These are phyloP conservation scores for Sugiyamaella grinbergsii DNA, from an alignment of 1,139 yeast genomes.

Conservation along the genomic window DNA sequence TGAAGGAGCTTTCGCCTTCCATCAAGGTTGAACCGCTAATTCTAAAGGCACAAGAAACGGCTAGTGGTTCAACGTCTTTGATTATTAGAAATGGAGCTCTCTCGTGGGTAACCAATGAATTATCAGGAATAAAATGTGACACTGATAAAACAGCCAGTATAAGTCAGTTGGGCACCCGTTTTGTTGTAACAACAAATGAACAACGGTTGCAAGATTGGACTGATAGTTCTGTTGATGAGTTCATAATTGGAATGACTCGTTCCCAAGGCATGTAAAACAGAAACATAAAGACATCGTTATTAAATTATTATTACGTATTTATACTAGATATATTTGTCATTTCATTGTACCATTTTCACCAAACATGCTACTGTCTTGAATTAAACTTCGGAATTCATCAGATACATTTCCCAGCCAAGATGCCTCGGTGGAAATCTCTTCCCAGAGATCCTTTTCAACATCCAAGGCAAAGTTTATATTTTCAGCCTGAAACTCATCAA, in stretches of 20 bases:
- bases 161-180: slow-evolving; percentile 42
- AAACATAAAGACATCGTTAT: neutral
- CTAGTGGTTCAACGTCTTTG: slow-evolving; percentile 62
- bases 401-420: slow-evolving; percentile 33
- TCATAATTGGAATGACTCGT: slow-evolving; percentile 16
- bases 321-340: slow-evolving; percentile 3
- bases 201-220: slow-evolving; percentile 31
- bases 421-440: slow-evolving; percentile 33
- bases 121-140: slow-evolving; percentile 32
- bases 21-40: slow-evolving; percentile 48
- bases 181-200: slow-evolving; percentile 52
- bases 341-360: slow-evolving; percentile 5
- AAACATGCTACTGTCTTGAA: slow-evolving; percentile 22
- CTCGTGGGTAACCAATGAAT: slow-evolving; percentile 67
- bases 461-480: slow-evolving; percentile 23
- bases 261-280: neutral
- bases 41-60: slow-evolving; percentile 54
- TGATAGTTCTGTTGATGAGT: slow-evolving; percentile 16
- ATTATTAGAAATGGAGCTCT: slow-evolving; percentile 65
- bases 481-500: slow-evolving; percentile 20
- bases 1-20: slow-evolving; percentile 34
- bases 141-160: neutral
- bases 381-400: slow-evolving; percentile 29
- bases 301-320: slow-evolving; percentile 13
- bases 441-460: slow-evolving; percentile 32